Evolutionary conservation across 768 basidiomycete species (phyloP).

Genomic region (Leccinum olivaceopallidum): DNA sequence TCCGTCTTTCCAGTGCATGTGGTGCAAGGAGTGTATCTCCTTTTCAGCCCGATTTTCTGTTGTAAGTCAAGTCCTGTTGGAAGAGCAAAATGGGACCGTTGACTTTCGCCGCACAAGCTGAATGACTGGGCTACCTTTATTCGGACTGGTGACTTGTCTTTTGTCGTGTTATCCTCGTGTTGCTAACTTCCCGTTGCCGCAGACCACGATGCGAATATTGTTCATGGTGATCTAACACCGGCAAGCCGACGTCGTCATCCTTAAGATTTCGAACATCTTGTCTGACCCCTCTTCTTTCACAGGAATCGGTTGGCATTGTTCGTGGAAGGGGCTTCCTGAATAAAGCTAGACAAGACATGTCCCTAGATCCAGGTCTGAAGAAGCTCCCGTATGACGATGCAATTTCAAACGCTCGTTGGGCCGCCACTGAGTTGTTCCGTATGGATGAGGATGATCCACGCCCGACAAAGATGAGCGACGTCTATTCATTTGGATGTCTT

Average conservation of each 20-base stretch:
- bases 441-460: not conserved
- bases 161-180: not conserved
- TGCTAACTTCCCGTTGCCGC: not conserved
- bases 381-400: not conserved
- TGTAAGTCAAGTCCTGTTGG: slow-evolving; percentile 4
- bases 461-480: slow-evolving; percentile 16
- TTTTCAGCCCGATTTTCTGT: not conserved
- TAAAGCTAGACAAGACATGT: not conserved
- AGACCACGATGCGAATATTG: slow-evolving; percentile 2
- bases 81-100: not conserved
- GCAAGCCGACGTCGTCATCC: not conserved
- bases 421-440: slow-evolving; percentile 13
- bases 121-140: slow-evolving; percentile 13
- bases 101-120: not conserved
- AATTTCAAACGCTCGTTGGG: slow-evolving; percentile 11
- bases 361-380: not conserved
- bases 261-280: not conserved
- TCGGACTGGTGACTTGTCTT: not conserved
- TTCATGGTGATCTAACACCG: slow-evolving; percentile 13
- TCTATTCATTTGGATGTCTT: slow-evolving; percentile 18
- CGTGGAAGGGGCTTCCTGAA: slow-evolving; percentile 6
- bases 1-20: too few relatives aligned
- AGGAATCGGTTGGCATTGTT: slow-evolving; percentile 6
- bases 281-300: not conserved
- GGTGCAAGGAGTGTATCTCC: too few relatives aligned